phyloP scores from a whole-genome alignment of 495 filamentous ascomycete genomes.

The Ramalina intermedia region DNA sequence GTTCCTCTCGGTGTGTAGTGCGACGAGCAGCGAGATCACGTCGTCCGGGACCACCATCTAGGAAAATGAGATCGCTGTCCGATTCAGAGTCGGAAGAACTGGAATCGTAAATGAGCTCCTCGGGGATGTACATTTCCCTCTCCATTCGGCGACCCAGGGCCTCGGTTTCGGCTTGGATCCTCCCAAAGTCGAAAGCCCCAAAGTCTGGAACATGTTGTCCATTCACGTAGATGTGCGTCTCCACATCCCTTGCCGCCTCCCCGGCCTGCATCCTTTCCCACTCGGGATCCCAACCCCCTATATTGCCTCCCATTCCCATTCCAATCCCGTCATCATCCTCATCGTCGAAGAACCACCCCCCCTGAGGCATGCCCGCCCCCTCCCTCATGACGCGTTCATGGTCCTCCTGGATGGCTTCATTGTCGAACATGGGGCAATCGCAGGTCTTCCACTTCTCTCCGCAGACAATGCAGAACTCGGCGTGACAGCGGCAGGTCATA shows the following conservation, averaged over 20 bases:
- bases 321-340: slow-evolving; percentile 41
- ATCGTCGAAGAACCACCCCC: slow-evolving; percentile 35
- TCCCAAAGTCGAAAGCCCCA: background rate
- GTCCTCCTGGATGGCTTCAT: slow-evolving; percentile 43
- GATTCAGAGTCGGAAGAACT: background rate
- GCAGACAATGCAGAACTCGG: slow-evolving; percentile 74
- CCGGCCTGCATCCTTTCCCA: background rate
- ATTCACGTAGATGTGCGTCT: background rate
- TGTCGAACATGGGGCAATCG: slow-evolving; percentile 67
- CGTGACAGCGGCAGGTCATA: slow-evolving; percentile 71
- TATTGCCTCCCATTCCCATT: slow-evolving; percentile 35
- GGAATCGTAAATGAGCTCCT: background rate
- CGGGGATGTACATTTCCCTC: background rate
- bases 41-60: background rate
- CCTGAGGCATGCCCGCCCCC: slow-evolving; percentile 26
- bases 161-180: background rate
- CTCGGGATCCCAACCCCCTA: slow-evolving; percentile 12
- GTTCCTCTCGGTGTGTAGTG: background rate
- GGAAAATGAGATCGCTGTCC: background rate
- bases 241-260: background rate
- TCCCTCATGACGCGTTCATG: slow-evolving; percentile 28
- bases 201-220: background rate
- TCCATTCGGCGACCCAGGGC: background rate
- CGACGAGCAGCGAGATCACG: background rate
- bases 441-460: slow-evolving; percentile 69